Percentiles rank a stretch among this genome's conserved stretches.
Conservation (phyloP, 2,329 filamentous ascomycete species). For the Neofusicoccum parvum region DNA sequence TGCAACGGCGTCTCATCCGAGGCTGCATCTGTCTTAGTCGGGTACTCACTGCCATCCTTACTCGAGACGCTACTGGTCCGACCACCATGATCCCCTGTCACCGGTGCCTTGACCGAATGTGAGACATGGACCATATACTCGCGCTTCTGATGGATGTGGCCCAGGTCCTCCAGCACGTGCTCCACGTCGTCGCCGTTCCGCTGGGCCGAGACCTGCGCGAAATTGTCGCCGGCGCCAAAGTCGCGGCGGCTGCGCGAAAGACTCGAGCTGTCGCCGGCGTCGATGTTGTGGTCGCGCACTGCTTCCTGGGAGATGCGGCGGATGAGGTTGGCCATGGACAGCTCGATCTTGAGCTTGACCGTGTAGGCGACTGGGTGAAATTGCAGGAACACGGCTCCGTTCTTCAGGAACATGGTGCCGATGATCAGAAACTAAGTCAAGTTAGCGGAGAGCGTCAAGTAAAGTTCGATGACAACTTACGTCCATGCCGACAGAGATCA, state of each 20-base stretch:
- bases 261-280: not conserved
- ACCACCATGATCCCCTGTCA: not conserved
- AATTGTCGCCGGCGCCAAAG: not conserved
- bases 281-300: not conserved
- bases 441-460: not conserved
- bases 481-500: conserved; percentile 32
- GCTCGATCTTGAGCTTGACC: conserved; percentile 49
- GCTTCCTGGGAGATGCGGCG: conserved; percentile 23
- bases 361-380: conserved; percentile 48
- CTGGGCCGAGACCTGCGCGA: not conserved
- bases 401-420: conserved; percentile 18
- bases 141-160: not conserved
- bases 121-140: not conserved
- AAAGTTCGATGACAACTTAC: conserved; percentile 9
- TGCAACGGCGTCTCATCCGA: conserved; percentile 3
- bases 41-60: not conserved
- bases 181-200: not conserved
- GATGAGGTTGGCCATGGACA: conserved; percentile 48
- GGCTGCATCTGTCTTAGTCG: not conserved
- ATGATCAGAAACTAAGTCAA: conserved; percentile 15
- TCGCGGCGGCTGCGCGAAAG: not conserved
- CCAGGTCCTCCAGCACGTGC: not conserved
- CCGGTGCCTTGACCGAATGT: not conserved
- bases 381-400: conserved; percentile 32
- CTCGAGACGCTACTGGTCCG: not conserved